A percentile compares a stretch with the other conserved stretches of the same genome.
Evolutionary conservation across 2,329 filamentous ascomycete species (phyloP).

Genomic region (Cladosporium sp.): DNA sequence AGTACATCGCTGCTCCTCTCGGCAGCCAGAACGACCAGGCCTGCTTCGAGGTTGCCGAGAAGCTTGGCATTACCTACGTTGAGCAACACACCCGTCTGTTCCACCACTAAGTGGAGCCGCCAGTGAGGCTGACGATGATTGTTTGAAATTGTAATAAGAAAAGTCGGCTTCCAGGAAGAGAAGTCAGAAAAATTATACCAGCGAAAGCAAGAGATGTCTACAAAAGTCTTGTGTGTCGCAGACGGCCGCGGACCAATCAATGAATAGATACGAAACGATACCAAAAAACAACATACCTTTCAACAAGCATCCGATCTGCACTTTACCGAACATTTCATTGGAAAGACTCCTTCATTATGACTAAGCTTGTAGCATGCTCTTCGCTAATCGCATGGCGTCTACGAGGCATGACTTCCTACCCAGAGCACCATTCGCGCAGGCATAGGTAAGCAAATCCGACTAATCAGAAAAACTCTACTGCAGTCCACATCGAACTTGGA

Average conservation of each 20-base stretch:
- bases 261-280: not conserved
- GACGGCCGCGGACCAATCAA: not conserved
- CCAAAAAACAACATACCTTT: not conserved
- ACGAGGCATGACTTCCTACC: not conserved
- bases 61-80: slow-evolving; percentile 88
- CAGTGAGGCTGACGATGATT: not conserved
- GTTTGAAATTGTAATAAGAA: not conserved
- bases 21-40: slow-evolving; percentile 83
- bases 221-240: not conserved
- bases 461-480: not conserved
- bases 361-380: not conserved
- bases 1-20: slow-evolving; percentile 91
- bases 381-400: not conserved
- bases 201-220: not conserved
- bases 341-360: not conserved
- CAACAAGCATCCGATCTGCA: not conserved
- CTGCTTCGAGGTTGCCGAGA: slow-evolving; percentile 86
- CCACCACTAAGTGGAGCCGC: slow-evolving; percentile 68
- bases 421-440: not conserved
- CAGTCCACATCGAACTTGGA: not conserved
- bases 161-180: not conserved
- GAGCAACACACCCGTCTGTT: slow-evolving; percentile 93
- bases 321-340: not conserved
- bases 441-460: not conserved
- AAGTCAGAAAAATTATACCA: not conserved